phyloP scores from a whole-genome alignment of 164 flowering plant species.

The Kalanchoe fedtschenkoi region DNA sequence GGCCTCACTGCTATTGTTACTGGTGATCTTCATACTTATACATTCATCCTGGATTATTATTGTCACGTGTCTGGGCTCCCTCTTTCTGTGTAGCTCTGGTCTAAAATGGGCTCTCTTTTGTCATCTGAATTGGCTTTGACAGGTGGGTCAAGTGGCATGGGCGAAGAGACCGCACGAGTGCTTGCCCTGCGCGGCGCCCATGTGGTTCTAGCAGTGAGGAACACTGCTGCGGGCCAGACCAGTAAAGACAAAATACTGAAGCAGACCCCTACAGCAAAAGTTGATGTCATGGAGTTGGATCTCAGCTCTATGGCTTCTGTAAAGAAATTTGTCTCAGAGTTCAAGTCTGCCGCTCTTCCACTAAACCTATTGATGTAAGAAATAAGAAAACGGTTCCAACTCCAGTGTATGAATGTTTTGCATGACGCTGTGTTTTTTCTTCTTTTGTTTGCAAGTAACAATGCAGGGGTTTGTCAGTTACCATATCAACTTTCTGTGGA shows the following conservation, averaged over 20 bases:
- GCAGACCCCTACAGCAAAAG: not conserved
- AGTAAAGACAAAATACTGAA: not conserved
- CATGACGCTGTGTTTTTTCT: too few relatives aligned
- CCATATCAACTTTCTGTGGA: not conserved
- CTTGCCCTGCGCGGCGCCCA: not conserved
- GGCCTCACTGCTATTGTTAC: constrained; percentile 71
- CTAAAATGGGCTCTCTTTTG: too few relatives aligned
- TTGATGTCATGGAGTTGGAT: constrained; percentile 8
- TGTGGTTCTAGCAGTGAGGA: not conserved
- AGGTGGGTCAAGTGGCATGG: constrained; percentile 4
- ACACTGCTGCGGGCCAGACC: not conserved
- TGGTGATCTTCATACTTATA: too few relatives aligned
- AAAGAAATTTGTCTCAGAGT: constrained; percentile 1
- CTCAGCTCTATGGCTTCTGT: constrained; percentile 5
- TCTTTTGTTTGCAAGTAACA: constrained; percentile 6
- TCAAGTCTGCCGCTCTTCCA: constrained; percentile 2
- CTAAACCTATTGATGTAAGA: constrained; percentile 5
- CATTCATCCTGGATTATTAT: too few relatives aligned
- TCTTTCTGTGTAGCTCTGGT: too few relatives aligned
- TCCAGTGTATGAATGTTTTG: too few relatives aligned
- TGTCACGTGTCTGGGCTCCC: too few relatives aligned
- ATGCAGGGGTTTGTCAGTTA: constrained; percentile 4
- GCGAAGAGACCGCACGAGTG: not conserved
- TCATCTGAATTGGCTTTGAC: not conserved
- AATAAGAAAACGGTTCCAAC: too few relatives aligned